phyloP scores from a whole-genome alignment of 164 flowering plant species.

The Vitis rupestris region DNA sequence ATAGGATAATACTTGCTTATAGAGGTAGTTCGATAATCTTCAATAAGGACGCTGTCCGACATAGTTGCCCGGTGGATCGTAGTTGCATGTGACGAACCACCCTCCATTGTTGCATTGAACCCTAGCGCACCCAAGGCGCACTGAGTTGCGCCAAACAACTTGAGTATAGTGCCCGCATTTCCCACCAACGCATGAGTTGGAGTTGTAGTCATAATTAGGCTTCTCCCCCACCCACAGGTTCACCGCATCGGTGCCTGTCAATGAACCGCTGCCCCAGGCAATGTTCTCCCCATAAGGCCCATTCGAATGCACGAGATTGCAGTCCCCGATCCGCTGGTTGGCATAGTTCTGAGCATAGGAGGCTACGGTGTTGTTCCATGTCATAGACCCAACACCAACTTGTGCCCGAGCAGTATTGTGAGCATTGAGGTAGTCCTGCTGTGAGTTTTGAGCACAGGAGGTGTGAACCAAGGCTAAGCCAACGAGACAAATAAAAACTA shows the following conservation, averaged over 20 bases:
- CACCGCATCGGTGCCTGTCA: constrained; percentile 23
- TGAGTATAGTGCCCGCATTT: constrained; percentile 52
- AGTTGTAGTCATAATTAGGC: constrained; percentile 22
- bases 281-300: constrained; percentile 44
- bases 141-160: constrained; percentile 35
- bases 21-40: neutral
- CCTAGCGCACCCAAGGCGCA: constrained; percentile 41
- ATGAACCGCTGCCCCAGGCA: constrained; percentile 21
- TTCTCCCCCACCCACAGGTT: constrained; percentile 30
- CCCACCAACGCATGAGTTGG: constrained; percentile 26
- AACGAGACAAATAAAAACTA: neutral
- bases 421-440: constrained; percentile 26
- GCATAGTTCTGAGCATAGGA: constrained; percentile 27
- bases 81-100: constrained; percentile 37
- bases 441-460: constrained; percentile 23
- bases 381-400: constrained; percentile 33
- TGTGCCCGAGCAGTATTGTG: constrained; percentile 45
- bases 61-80: constrained; percentile 36
- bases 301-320: constrained; percentile 25
- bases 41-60: constrained; percentile 28
- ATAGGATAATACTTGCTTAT: too few relatives aligned
- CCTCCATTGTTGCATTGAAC: constrained; percentile 24
- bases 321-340: constrained; percentile 3
- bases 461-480: constrained; percentile 2
- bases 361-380: constrained; percentile 28